Conservation (phyloP, 768 basidiomycete genomes). For the Hebeloma cylindrosporum region DNA sequence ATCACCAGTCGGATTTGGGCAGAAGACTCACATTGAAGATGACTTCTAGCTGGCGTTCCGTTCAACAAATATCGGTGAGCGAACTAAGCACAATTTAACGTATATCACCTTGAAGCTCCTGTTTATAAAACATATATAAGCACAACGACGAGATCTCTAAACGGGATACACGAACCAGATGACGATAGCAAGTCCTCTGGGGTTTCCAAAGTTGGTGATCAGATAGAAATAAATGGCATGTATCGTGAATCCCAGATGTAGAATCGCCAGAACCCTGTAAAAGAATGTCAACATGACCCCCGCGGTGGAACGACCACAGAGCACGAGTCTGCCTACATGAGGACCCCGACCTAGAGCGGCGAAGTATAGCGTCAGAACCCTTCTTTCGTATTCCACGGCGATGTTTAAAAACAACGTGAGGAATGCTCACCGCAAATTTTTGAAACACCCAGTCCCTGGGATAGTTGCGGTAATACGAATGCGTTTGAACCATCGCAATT, state of each 20-base stretch:
- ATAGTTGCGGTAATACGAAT: slow-evolving; percentile 35
- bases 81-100: not conserved
- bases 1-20: not conserved
- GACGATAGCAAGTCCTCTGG: slow-evolving; percentile 20
- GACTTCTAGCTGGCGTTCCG: slow-evolving; percentile 28
- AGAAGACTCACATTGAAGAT: slow-evolving; percentile 35
- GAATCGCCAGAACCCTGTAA: slow-evolving; percentile 30
- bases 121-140: not conserved
- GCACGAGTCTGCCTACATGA: slow-evolving; percentile 11
- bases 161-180: slow-evolving; percentile 28
- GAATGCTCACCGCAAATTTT: slow-evolving; percentile 29
- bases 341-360: slow-evolving; percentile 12
- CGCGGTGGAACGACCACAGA: not conserved
- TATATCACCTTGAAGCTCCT: slow-evolving; percentile 19
- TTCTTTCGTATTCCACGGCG: no score
- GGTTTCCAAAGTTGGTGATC: slow-evolving; percentile 33
- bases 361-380: no score
- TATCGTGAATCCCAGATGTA: slow-evolving; percentile 33
- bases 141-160: not conserved
- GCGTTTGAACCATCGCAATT: slow-evolving; percentile 25
- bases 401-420: slow-evolving; percentile 11
- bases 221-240: slow-evolving; percentile 35
- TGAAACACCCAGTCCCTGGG: slow-evolving; percentile 32
- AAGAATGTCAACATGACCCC: not conserved
- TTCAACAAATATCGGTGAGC: not conserved